Base-by-base conservation (phyloP, 2,329 filamentous ascomycete genomes). In the Colletotrichum spinosum region DNA sequence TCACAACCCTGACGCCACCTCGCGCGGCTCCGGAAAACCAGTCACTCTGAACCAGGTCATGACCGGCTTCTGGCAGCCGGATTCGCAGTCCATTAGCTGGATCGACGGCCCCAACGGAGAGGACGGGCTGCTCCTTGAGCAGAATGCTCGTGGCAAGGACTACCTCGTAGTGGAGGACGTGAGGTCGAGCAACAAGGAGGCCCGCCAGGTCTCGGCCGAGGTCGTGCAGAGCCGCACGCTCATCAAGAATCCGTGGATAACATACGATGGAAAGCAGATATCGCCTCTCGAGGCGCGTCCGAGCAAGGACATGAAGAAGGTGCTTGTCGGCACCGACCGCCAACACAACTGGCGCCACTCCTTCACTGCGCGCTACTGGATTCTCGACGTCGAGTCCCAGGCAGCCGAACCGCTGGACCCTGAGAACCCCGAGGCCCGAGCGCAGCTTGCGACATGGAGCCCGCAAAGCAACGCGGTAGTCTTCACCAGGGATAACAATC, bases 81-180 rank as follows among this genome's bases (percentile, higher is more conserved):
- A 77, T 42, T 84, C 79, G 49, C 89, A 93, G 68, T 85, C 83
- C 37, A 92, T 96, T 67, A 86, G 86, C 69, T 97, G 93, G 93
- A 91, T 96, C 54, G 84, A 86, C 37, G 91, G 92, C 1, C 86
- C 91, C 1, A 82, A 89, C 51, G 91, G 90, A 12, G 89, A 93
- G 74, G 96, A 99, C 74, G 96, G 96, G 1, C 77, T 98, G 65
- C 77, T 99, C 69, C 85, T 99, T 17, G 92, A 97, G 77, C 84
- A 87, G 72, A 88, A 84, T 55, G 86, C 83, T 1, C 72, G 76
- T 1, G 88, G 84, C 6, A 89, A 92, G 71, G 89, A 90, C 65
- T 98, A 91, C 72, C 80, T 99, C 58, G 87, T 96, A 2, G 92
- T 97, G 1, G 92, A 97, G 75, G 93, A 98, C 76, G 90, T 99